Evolutionary conservation across 768 basidiomycete genomes (phyloP).

Genomic region (Lactifluus rugatus): DNA sequence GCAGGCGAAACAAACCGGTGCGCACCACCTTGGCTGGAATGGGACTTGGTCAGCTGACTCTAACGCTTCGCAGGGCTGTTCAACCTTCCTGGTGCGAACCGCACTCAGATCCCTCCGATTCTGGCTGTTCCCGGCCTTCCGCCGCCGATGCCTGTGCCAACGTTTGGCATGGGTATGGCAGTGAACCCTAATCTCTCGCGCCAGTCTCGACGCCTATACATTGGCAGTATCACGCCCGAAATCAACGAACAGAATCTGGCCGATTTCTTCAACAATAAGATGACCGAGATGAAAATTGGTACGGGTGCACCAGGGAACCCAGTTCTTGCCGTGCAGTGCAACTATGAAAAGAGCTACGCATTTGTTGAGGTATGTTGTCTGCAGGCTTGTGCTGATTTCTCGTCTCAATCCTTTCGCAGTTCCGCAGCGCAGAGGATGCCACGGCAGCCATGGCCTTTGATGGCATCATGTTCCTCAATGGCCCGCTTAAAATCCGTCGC

Average conservation of each 20-base stretch:
- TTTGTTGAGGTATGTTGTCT: conserved; percentile 76
- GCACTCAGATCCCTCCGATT: conserved; percentile 78
- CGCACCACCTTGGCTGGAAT: conserved; percentile 6
- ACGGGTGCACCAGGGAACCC: conserved; percentile 81
- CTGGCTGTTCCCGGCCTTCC: conserved; percentile 73
- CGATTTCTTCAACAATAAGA: conserved; percentile 93
- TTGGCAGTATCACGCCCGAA: conserved; percentile 91
- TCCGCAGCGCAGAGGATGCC: conserved; percentile 94
- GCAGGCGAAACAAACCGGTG: conserved; percentile 98
- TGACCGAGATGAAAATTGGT: conserved; percentile 85
- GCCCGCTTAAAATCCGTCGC: conserved; percentile 93
- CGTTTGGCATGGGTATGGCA: conserved; percentile 79
- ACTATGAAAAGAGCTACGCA: conserved; percentile 98
- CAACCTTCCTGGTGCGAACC: conserved; percentile 91
- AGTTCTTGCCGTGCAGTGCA: conserved; percentile 89
- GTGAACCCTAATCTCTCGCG: conserved; percentile 83
- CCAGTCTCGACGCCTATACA: conserved; percentile 91
- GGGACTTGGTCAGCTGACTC: neutral
- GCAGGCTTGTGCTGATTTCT: conserved; percentile 10
- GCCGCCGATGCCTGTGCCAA: conserved; percentile 74
- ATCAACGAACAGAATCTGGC: conserved; percentile 88
- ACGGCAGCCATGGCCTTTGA: conserved; percentile 97
- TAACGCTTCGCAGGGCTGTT: conserved; percentile 60
- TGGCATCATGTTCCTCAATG: conserved; percentile 90
- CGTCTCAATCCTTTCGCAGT: conserved; percentile 38